A percentile compares a stretch with the other conserved stretches of the same genome.
These are phyloP conservation scores for Pyronema domesticum DNA, from an alignment of 495 filamentous ascomycete genomes.

Conservation along the genomic window DNA sequence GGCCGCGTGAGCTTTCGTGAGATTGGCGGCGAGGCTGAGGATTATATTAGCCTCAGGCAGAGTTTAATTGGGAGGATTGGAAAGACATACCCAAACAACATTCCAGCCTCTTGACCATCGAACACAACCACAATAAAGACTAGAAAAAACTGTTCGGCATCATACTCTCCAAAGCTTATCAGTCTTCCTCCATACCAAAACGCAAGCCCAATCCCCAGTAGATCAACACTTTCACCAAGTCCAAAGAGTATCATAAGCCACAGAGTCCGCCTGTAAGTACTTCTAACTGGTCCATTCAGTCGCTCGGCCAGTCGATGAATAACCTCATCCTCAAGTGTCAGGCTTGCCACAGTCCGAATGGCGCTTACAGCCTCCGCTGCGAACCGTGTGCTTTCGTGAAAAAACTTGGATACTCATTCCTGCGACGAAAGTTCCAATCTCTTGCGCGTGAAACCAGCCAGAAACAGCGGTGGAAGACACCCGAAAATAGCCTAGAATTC, in stretches of 20 bases:
- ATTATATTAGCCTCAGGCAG: conserved; percentile 13
- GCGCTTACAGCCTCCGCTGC: conserved; percentile 37
- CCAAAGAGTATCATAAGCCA: conserved; percentile 18
- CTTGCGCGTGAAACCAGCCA: conserved; percentile 35
- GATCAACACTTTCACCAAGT: conserved; percentile 25
- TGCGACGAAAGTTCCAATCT: conserved; percentile 38
- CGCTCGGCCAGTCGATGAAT: conserved; percentile 13
- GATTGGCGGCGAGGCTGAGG: neutral
- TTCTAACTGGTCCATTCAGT: conserved; percentile 23
- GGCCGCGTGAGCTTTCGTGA: neutral
- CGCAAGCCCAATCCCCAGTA: conserved; percentile 35
- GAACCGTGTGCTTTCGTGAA: conserved; percentile 23
- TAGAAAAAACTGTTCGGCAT: conserved; percentile 36
- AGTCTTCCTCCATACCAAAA: conserved; percentile 44
- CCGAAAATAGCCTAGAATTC: conserved; percentile 28
- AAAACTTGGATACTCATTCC: conserved; percentile 27
- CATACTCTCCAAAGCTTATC: conserved; percentile 31
- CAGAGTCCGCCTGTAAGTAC: conserved; percentile 23
- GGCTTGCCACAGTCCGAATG: conserved; percentile 34
- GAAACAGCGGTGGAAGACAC: conserved; percentile 35
- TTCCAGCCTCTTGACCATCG: conserved; percentile 35
- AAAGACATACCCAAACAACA: conserved; percentile 30
- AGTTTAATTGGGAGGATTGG: too few species aligned
- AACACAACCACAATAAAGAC: conserved; percentile 45
- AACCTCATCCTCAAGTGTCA: conserved; percentile 29